phyloP scores from a whole-genome alignment of 192 early-diverging fungal genomes.

The Entomortierella beljakovae region DNA sequence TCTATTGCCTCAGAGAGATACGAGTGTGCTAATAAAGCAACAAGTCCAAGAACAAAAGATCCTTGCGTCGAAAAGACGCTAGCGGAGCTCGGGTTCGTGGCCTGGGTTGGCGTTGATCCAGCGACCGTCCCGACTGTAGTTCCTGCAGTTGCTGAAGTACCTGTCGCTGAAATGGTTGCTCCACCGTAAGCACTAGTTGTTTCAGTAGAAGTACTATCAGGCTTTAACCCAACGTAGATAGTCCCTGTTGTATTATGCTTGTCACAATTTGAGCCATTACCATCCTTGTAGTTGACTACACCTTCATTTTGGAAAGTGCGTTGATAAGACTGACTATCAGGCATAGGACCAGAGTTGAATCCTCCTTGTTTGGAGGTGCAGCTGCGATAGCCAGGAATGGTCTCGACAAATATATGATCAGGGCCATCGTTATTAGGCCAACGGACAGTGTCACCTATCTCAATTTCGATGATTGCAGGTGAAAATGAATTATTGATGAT shows the following conservation, averaged over 20 bases:
- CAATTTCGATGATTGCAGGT: slow-evolving; percentile 19
- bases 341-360: slow-evolving; percentile 41
- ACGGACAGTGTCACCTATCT: slow-evolving; percentile 38
- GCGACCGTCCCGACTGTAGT: not conserved
- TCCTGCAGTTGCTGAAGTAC: not conserved
- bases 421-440: slow-evolving; percentile 39
- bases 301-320: slow-evolving; percentile 8
- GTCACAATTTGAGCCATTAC: slow-evolving; percentile 31
- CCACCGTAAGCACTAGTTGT: not conserved
- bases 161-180: not conserved
- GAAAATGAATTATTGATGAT: slow-evolving; percentile 17
- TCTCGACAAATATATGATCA: slow-evolving; percentile 43
- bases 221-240: slow-evolving; percentile 28
- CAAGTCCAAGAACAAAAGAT: slow-evolving; percentile 12
- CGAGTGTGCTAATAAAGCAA: slow-evolving; percentile 21
- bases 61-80: slow-evolving; percentile 6
- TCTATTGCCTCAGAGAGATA: slow-evolving; percentile 5
- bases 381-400: slow-evolving; percentile 11
- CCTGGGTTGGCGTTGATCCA: not conserved
- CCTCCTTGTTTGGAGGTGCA: slow-evolving; percentile 31
- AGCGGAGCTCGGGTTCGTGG: slow-evolving; percentile 4
- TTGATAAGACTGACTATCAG: slow-evolving; percentile 23
- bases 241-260: slow-evolving; percentile 22
- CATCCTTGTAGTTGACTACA: slow-evolving; percentile 45
- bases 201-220: not conserved